Conservation (phyloP, 106 monocot species). For the Platanthera guangdongensis region DNA sequence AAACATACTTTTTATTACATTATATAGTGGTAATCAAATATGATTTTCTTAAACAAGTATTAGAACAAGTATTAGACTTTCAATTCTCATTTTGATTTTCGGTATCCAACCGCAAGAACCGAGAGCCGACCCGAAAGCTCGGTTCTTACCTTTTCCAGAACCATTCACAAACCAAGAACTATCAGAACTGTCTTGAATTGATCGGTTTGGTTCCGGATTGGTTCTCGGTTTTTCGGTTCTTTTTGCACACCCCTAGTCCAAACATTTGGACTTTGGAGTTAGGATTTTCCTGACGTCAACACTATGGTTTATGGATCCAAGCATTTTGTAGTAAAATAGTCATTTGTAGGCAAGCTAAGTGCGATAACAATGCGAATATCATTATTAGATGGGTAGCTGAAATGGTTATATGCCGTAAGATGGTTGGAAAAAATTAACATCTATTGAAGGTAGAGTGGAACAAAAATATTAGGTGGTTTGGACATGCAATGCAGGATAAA, state of each 20-base stretch:
- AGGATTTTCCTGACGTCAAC: neutral
- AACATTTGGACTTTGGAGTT: neutral
- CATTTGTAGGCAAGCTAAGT: neutral
- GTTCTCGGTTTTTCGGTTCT: no score
- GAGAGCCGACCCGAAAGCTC: neutral
- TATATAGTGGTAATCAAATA: no score
- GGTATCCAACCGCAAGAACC: no score
- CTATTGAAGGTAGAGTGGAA: neutral
- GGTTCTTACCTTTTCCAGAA: neutral
- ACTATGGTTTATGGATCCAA: neutral
- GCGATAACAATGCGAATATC: neutral
- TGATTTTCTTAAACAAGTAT: no score
- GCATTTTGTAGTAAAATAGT: neutral
- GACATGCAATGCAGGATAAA: neutral
- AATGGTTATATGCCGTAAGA: neutral
- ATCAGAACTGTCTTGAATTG: no score
- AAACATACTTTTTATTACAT: no score
- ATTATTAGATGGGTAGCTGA: neutral
- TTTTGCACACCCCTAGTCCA: neutral
- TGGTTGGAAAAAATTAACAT: neutral
- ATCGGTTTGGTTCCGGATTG: no score
- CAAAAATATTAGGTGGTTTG: neutral
- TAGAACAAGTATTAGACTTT: no score
- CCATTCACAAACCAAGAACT: neutral
- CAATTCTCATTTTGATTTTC: no score